phyloP scores from a whole-genome alignment of 306 rosid genomes.

The Rubus idaeus region DNA sequence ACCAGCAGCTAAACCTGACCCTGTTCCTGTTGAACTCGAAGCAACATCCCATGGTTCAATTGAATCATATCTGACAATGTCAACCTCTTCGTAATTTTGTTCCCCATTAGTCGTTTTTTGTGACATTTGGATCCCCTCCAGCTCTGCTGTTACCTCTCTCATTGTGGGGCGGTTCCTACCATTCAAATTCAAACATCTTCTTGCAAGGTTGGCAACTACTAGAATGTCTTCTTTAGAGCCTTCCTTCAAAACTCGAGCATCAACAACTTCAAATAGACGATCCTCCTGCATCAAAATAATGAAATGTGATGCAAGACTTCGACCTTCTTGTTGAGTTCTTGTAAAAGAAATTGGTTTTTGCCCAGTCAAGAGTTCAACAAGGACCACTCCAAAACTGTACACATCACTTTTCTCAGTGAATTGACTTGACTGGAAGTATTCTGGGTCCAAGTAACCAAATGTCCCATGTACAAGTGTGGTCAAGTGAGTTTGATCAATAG shows the following conservation, averaged over 20 bases:
- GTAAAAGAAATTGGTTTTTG: constrained; percentile 2
- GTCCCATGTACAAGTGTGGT: constrained; percentile 27
- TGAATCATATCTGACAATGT: not conserved
- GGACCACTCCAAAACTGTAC: constrained; percentile 23
- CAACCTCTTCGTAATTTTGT: constrained; percentile 18
- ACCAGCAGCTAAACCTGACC: not conserved
- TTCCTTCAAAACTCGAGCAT: constrained; percentile 27
- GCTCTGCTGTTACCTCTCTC: constrained; percentile 45
- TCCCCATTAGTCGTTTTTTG: not conserved
- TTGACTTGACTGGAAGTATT: constrained; percentile 23
- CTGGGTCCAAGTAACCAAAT: constrained; percentile 30
- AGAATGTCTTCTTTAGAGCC: constrained; percentile 31
- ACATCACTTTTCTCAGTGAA: constrained; percentile 27
- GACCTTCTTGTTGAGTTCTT: constrained; percentile 16
- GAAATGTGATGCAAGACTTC: constrained; percentile 39
- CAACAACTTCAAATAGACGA: constrained; percentile 33
- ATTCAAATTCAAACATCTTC: constrained; percentile 38
- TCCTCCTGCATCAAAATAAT: constrained; percentile 18
- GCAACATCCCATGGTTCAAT: constrained; percentile 17
- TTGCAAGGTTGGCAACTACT: constrained; percentile 40
- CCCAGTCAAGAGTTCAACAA: constrained; percentile 18
- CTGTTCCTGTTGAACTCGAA: not conserved
- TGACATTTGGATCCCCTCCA: constrained; percentile 20
- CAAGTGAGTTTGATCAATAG: constrained; percentile 30
- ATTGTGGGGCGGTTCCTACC: constrained; percentile 54